A percentile compares a stretch with the other conserved stretches of the same genome.
phyloP scores from a whole-genome alignment of 2,329 filamentous ascomycete genomes.

The Mariannaea sp. region DNA sequence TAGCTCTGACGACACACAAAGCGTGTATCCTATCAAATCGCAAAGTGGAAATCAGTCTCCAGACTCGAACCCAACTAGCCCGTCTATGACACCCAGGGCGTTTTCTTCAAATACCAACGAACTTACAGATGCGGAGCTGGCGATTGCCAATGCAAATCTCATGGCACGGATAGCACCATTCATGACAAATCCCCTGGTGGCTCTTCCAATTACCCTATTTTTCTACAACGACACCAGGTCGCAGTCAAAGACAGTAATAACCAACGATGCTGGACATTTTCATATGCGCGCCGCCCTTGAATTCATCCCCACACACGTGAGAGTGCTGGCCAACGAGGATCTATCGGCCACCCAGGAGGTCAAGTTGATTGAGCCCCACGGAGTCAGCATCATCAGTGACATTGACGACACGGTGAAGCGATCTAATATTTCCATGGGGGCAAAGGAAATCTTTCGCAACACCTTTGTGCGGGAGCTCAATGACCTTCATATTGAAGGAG shows the following conservation, averaged over 20 bases:
- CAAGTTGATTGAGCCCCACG: conserved; percentile 73
- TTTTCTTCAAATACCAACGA: conserved; percentile 52
- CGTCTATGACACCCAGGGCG: conserved; percentile 46
- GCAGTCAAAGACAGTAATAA: conserved; percentile 81
- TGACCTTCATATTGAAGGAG: conserved; percentile 83
- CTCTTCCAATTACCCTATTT: conserved; percentile 84
- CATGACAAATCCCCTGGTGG: conserved; percentile 79
- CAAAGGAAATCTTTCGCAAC: conserved; percentile 94
- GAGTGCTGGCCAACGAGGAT: conserved; percentile 83
- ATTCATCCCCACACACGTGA: conserved; percentile 88
- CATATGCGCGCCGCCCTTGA: conserved; percentile 77
- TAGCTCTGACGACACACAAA: conserved; percentile 45
- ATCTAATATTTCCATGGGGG: conserved; percentile 85
- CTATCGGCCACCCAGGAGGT: conserved; percentile 82
- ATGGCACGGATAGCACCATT: conserved; percentile 90
- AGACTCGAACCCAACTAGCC: conserved; percentile 50
- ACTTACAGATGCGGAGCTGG: conserved; percentile 76
- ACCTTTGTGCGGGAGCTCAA: conserved; percentile 86
- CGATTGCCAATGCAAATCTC: conserved; percentile 81
- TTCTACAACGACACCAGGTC: conserved; percentile 89
- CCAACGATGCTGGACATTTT: conserved; percentile 91
- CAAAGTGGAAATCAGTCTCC: conserved; percentile 44
- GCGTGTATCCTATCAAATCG: conserved; percentile 36
- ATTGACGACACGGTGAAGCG: conserved; percentile 98
- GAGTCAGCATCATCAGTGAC: conserved; percentile 93